Conservation (phyloP, 257 asterid genomes). For the Lycium ferocissimum region DNA sequence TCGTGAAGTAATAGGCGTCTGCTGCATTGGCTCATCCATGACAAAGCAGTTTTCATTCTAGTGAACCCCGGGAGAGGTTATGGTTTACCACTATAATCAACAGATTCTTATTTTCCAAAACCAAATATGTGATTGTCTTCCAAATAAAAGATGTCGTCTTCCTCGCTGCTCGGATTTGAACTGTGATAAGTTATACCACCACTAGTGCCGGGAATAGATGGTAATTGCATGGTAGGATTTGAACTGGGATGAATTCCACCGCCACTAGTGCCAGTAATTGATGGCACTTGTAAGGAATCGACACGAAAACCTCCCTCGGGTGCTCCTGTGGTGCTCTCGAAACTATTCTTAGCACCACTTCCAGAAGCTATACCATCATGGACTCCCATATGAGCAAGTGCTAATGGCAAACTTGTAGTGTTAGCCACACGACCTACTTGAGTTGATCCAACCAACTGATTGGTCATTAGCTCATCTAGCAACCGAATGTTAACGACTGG, state of each 20-base stretch:
- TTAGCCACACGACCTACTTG: not conserved
- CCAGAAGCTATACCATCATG: not conserved
- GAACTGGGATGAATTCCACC: not conserved
- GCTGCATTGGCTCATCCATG: not conserved
- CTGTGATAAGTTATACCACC: not conserved
- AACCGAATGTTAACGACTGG: not conserved
- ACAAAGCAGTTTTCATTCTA: not conserved
- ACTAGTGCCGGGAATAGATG: not conserved
- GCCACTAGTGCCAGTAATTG: not conserved
- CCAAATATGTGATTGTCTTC: constrained; percentile 20
- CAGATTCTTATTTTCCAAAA: not conserved
- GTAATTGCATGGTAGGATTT: not conserved
- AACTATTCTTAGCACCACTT: not conserved
- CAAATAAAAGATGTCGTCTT: not conserved
- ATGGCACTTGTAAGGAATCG: not conserved
- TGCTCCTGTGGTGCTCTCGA: not conserved
- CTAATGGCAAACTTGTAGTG: not conserved
- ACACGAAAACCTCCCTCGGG: not conserved
- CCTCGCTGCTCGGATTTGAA: not conserved
- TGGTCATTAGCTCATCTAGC: not conserved
- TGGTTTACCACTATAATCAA: not conserved
- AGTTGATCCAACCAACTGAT: not conserved
- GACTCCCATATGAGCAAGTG: not conserved
- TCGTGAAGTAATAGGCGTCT: constrained; percentile 12
- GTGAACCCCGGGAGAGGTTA: not conserved